Conservation (phyloP, 2,329 filamentous ascomycete genomes). For the Aureobasidium leucospermi region DNA sequence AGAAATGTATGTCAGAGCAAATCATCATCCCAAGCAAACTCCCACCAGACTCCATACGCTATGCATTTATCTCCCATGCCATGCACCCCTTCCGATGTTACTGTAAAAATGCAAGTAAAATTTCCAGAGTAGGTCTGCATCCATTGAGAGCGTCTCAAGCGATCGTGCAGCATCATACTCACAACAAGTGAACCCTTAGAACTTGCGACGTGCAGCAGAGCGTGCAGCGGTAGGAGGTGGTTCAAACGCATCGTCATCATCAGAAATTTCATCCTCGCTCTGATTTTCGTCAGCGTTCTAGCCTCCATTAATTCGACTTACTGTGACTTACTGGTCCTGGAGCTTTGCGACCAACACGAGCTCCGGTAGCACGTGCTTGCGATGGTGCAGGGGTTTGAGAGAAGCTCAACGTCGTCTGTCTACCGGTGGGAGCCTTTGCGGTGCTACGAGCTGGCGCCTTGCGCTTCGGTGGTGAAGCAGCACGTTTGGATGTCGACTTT, state of each 20-base stretch:
- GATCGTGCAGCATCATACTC: too few species aligned
- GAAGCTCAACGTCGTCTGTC: conserved; percentile 37
- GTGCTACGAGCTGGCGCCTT: conserved; percentile 20
- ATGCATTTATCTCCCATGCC: background rate
- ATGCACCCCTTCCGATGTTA: background rate
- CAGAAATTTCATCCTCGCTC: conserved; percentile 33
- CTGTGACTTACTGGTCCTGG: conserved; percentile 34
- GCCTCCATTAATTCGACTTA: background rate
- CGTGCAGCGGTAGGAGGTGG: conserved; percentile 19
- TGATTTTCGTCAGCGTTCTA: conserved; percentile 5
- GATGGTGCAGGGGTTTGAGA: conserved; percentile 28
- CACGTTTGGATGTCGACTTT: conserved; percentile 16
- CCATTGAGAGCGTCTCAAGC: background rate
- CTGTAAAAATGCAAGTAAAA: background rate
- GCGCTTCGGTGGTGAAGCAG: conserved; percentile 24
- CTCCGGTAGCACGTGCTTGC: conserved; percentile 25
- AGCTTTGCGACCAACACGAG: conserved; percentile 24
- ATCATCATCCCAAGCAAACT: background rate
- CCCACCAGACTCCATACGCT: background rate
- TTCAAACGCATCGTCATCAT: conserved; percentile 33
- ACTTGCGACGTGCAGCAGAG: conserved; percentile 14
- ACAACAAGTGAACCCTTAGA: background rate
- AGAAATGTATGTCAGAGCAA: conserved; percentile 4
- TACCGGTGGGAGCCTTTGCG: conserved; percentile 21
- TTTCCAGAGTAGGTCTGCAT: background rate